phyloP scores from a whole-genome alignment of 192 early-diverging fungal species.

The Rhizophagus sp. region DNA sequence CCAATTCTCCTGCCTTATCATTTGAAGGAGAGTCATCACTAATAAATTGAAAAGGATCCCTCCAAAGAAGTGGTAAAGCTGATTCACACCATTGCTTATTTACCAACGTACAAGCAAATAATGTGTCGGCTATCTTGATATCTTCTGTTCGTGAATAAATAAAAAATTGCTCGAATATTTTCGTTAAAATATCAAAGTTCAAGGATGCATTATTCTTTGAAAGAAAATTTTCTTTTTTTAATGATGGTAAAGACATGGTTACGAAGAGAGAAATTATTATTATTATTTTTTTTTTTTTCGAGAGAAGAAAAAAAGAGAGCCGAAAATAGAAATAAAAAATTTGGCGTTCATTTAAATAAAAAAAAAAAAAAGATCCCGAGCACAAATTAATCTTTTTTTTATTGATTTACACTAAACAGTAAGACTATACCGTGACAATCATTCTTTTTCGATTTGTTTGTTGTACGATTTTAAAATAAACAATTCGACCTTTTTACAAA shows the following conservation, averaged over 20 bases:
- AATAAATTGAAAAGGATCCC: neutral
- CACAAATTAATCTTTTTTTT: no score
- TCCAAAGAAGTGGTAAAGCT: conserved; percentile 3
- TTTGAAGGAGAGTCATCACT: neutral
- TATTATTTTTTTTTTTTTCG: no score
- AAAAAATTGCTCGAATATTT: neutral
- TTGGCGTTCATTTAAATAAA: neutral
- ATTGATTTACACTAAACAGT: no score
- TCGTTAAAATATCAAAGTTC: neutral
- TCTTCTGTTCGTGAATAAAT: neutral
- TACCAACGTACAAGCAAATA: neutral
- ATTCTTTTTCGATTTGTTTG: neutral
- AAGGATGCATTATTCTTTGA: neutral
- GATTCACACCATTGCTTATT: neutral
- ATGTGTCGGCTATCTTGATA: neutral
- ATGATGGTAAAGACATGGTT: neutral
- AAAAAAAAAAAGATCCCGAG: neutral
- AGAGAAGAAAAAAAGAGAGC: no score
- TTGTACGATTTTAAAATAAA: neutral
- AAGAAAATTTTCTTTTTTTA: neutral
- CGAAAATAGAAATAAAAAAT: no score
- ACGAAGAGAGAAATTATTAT: no score
- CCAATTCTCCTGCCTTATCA: neutral
- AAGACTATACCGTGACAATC: no score
- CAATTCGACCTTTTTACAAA: neutral